A percentile compares a stretch with the other conserved stretches of the same genome.
Conservation (phyloP, 2,329 filamentous ascomycete species). For the Simplicillium sp. region DNA sequence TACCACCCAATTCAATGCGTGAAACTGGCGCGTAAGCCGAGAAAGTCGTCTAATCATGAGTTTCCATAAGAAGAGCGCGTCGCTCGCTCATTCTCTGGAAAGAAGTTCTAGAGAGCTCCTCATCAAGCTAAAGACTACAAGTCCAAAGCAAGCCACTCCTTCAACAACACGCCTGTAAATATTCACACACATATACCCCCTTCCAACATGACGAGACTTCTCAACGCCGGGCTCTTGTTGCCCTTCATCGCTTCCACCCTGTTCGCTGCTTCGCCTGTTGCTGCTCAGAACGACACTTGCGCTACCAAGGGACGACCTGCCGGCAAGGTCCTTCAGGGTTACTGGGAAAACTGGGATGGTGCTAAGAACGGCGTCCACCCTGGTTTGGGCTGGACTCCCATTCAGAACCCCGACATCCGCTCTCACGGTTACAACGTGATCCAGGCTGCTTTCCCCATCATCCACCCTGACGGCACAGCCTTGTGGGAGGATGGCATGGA, state of each 20-base stretch:
- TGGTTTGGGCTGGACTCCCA: slow-evolving; percentile 21
- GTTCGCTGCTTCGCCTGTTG: slow-evolving; percentile 4
- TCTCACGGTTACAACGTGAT: slow-evolving; percentile 24
- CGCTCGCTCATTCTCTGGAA: not conserved
- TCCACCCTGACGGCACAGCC: slow-evolving; percentile 21
- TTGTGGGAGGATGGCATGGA: slow-evolving; percentile 24
- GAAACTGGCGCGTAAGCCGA: not conserved
- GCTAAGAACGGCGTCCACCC: slow-evolving; percentile 21
- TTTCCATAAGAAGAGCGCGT: not conserved
- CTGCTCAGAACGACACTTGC: slow-evolving; percentile 14
- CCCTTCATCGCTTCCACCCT: slow-evolving; percentile 8
- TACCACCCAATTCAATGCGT: not conserved
- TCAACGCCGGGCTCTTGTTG: slow-evolving; percentile 10
- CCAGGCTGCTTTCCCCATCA: slow-evolving; percentile 23
- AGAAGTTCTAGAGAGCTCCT: not conserved
- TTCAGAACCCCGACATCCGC: slow-evolving; percentile 16
- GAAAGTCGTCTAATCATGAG: not conserved
- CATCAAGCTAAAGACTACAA: not conserved
- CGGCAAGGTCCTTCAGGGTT: slow-evolving; percentile 23
- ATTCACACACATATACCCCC: not conserved
- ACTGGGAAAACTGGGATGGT: slow-evolving; percentile 28
- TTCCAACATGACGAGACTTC: slow-evolving; percentile 8
- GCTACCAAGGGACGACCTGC: slow-evolving; percentile 20
- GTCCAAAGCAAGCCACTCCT: not conserved
- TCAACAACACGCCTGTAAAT: not conserved